Evolutionary conservation across 805 yeast genomes (phyloP).

Genomic region (Nakazawaea ambrosiae): DNA sequence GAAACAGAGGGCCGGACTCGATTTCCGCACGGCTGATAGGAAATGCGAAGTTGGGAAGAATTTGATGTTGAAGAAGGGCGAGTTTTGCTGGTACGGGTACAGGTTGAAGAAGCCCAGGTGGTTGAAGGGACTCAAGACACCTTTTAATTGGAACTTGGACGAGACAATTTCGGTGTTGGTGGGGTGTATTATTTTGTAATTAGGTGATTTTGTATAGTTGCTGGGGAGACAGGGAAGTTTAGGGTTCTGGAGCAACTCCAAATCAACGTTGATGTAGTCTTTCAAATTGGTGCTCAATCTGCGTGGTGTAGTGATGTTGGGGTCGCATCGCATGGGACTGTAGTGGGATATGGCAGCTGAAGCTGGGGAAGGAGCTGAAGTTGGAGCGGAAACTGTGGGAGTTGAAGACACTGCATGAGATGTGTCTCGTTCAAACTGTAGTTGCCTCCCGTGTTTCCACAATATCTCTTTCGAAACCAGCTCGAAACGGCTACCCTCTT

Average conservation of each 20-base stretch:
- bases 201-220: constrained; percentile 14
- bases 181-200: constrained; percentile 6
- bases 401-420: too few relatives aligned
- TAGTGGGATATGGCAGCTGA: too few relatives aligned
- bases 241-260: neutral
- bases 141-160: constrained; percentile 18
- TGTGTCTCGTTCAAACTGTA: too few relatives aligned
- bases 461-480: too few relatives aligned
- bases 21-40: constrained; percentile 22
- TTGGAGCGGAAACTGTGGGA: too few relatives aligned
- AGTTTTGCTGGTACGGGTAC: neutral
- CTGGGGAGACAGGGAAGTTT: constrained; percentile 16
- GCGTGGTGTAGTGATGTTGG: neutral
- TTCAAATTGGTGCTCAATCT: neutral
- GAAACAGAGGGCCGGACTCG: constrained; percentile 23
- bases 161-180: constrained; percentile 11
- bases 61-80: constrained; percentile 8
- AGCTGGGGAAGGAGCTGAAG: too few relatives aligned
- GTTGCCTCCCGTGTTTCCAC: too few relatives aligned
- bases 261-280: neutral
- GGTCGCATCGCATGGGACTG: neutral
- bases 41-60: constrained; percentile 19
- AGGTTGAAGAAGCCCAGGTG: neutral
- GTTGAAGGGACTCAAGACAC: constrained; percentile 2
- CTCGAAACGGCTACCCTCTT: too few relatives aligned